Percentiles rank a stretch among this genome's conserved stretches.
phyloP scores from a whole-genome alignment of 805 yeast genomes.

The Isabelozyma rhagii region DNA sequence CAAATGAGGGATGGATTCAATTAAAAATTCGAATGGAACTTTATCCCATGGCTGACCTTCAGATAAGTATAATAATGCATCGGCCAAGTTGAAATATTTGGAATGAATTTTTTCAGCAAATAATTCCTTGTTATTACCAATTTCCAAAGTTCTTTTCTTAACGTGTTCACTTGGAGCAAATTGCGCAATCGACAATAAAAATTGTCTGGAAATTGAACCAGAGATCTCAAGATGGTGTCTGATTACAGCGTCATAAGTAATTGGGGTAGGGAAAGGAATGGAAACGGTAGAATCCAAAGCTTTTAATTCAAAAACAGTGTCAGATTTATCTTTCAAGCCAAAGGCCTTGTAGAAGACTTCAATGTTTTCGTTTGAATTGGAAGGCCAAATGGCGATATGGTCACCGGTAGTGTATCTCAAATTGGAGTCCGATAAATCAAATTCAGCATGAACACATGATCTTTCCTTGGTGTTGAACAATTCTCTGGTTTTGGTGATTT shows the following conservation, averaged over 20 bases:
- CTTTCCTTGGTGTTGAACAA: slow-evolving; percentile 63
- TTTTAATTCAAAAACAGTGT: slow-evolving; percentile 59
- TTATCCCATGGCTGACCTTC: slow-evolving; percentile 63
- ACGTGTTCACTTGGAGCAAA: slow-evolving; percentile 73
- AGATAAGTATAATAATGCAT: slow-evolving; percentile 63
- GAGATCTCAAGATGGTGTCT: slow-evolving; percentile 87
- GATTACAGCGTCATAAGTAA: slow-evolving; percentile 82
- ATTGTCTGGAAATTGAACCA: slow-evolving; percentile 92
- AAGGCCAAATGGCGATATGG: slow-evolving; percentile 93
- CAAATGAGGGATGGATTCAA: slow-evolving; percentile 76
- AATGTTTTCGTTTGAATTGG: slow-evolving; percentile 76
- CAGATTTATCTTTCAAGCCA: slow-evolving; percentile 50
- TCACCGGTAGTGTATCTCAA: slow-evolving; percentile 92
- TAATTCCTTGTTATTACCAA: slow-evolving; percentile 65
- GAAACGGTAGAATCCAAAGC: slow-evolving; percentile 68
- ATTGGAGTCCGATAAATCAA: slow-evolving; percentile 72
- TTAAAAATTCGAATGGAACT: slow-evolving; percentile 80
- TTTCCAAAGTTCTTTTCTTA: slow-evolving; percentile 44
- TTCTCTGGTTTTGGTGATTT: slow-evolving; percentile 59
- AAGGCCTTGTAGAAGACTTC: slow-evolving; percentile 63
- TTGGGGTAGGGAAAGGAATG: slow-evolving; percentile 70
- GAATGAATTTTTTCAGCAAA: slow-evolving; percentile 66
- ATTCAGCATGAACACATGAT: slow-evolving; percentile 86
- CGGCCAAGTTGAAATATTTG: slow-evolving; percentile 69
- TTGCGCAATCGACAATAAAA: slow-evolving; percentile 64